Evolutionary conservation across 2,329 filamentous ascomycete species (phyloP), one percentile per base, ranked within the genome.

Genomic region (Camptophora hylomeconis): DNA sequence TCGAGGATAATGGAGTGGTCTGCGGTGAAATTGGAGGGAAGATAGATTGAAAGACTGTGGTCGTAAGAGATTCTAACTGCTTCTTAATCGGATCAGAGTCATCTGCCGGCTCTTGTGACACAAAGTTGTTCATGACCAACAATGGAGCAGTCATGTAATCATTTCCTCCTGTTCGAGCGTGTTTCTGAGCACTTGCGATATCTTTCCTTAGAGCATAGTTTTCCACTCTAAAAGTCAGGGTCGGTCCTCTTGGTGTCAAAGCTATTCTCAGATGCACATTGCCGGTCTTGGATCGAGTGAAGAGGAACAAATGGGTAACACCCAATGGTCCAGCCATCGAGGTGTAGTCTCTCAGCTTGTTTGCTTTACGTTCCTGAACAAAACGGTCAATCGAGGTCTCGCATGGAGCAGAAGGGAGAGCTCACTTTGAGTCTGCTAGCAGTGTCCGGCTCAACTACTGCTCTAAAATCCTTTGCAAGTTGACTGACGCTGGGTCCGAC

Each of bases 101-200:
- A 17, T 69, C 57, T 33, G 74, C 69, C 35, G 60, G 52, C 32
- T 58, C 51, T 16, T 78, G 68, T 3, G 75, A 77, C 20, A 72
- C 71, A 55, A 98, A 93, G 55, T 93, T 94, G 61, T 98, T 98
- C 89, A 98, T 95, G 42, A 98, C 89, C 24, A 98, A 69, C 57
- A 95, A 58, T 38, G 89, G 89, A 5, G 89, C 75, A 23, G 75
- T 83, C 33, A 80, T 65, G 47, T 82, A 92, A 17, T 30, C 29
- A 51, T 87, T 87, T 39, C 80, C 82, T 26, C 78, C 77, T 26
- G 76, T 79, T 49, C 75, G 73, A 6, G 87, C 83, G 44, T 83
- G 80, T 54, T 80, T 83, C 59, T 92, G 74, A 9, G 82, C 75
- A 49, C 74, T 79, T 45, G 80, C 70, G 3, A 98, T 75, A 52